phyloP scores from a whole-genome alignment of 108 stramenopile species.

The Phaeodactylum tricornutum region DNA sequence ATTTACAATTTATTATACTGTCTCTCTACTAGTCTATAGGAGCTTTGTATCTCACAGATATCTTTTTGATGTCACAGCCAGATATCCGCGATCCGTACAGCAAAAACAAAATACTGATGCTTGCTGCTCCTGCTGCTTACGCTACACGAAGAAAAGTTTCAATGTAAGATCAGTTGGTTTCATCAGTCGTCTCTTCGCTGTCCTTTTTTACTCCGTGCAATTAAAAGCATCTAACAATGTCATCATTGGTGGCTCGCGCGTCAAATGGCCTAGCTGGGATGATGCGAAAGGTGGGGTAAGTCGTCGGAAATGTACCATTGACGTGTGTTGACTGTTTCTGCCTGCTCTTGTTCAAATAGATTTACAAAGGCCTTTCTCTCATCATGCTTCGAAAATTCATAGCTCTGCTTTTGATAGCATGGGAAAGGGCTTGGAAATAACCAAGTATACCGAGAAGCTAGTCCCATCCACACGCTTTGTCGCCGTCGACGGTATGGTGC shows the following conservation, averaged over 20 bases:
- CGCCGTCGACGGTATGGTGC: conserved; percentile 69
- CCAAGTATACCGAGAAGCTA: conserved; percentile 70
- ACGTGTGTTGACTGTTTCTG: neutral
- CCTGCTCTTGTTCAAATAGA: neutral
- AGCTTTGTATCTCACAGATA: no score
- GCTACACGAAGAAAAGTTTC: no score
- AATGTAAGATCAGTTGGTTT: no score
- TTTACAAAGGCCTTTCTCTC: neutral
- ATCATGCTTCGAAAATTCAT: conserved; percentile 3
- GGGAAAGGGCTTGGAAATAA: conserved; percentile 52
- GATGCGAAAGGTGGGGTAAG: conserved; percentile 7
- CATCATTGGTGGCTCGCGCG: conserved; percentile 2
- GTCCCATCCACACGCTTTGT: conserved; percentile 85
- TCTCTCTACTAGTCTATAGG: no score
- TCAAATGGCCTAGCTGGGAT: conserved; percentile 3
- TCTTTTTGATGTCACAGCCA: no score
- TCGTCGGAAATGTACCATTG: neutral
- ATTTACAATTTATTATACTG: no score
- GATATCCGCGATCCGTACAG: no score
- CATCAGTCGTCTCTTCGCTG: no score
- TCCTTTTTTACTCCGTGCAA: no score
- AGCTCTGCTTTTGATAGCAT: conserved; percentile 17
- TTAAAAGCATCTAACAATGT: no score
- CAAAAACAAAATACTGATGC: no score
- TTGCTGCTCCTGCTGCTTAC: no score